These are phyloP conservation scores for Claviceps digitariae DNA, from an alignment of 2,329 filamentous ascomycete genomes.

Conservation along the genomic window DNA sequence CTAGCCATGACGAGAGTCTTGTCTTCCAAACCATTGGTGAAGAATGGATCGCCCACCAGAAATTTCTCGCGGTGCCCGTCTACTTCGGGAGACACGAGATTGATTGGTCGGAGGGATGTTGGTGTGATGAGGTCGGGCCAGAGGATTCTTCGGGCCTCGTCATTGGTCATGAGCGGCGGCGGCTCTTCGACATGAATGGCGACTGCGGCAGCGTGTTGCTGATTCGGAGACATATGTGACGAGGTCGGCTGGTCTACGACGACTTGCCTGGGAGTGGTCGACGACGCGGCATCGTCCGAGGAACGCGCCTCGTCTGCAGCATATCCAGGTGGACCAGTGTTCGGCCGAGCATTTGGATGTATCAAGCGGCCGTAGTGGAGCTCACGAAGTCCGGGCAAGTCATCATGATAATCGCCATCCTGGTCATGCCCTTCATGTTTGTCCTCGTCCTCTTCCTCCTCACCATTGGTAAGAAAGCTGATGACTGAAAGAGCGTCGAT, in stretches of 20 bases:
- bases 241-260: conserved; percentile 5
- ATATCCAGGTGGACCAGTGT: background rate
- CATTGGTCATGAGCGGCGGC: conserved; percentile 23
- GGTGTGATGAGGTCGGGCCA: conserved; percentile 21
- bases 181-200: conserved; percentile 12
- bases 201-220: background rate
- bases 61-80: conserved; percentile 27
- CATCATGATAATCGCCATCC: conserved; percentile 13
- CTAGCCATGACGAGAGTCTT: conserved; percentile 24
- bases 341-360: background rate
- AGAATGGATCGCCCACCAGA: conserved; percentile 20
- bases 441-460: conserved; percentile 15
- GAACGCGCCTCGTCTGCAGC: conserved; percentile 3
- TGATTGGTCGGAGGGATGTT: conserved; percentile 1
- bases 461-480: background rate
- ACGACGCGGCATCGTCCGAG: background rate
- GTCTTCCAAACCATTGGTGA: conserved; percentile 20
- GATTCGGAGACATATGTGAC: background rate
- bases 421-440: no score
- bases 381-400: conserved; percentile 3
- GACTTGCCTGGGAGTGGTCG: conserved; percentile 6
- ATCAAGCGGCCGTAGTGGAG: background rate
- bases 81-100: conserved; percentile 6
- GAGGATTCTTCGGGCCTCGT: conserved; percentile 25
- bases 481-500: background rate